Evolutionary conservation across 495 filamentous ascomycete genomes (phyloP), one percentile per base, ranked within the genome.

Genomic region (Penicillium angulare): DNA sequence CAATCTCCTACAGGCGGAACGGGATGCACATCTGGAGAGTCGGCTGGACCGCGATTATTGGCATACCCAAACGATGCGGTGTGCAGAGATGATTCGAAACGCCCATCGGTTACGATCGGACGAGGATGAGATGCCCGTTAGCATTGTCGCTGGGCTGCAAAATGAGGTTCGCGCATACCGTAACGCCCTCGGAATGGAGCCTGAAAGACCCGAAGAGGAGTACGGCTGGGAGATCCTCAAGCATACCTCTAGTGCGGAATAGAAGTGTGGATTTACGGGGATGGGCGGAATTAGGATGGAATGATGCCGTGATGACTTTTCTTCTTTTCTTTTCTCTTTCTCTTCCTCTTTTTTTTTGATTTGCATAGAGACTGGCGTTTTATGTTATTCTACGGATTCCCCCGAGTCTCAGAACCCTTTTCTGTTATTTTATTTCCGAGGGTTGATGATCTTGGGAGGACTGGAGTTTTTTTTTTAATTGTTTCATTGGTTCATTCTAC

Each of bases 1-100:
- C 51, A 71, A 68, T 29, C 73, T 84, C 2, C 63, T 87, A 0
- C 77, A 83, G 39, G 70, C 76, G 1, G 80, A 85, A 49, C 79
- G 82, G 13, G 72, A 79, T 47, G 71, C 77, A 8, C 79, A 80
- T 38, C 56, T 85, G 39, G 72, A 82, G 16, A 73, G 81, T 57
- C 75, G 83, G 7, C 55, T 86, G n/a, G 79, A 82, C 50, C 82
- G 81, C n/a, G 79, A 83, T 41, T 74, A 82, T 50, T 85, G 82
- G 83, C 82, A 86, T 56, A 73, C 76, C 6, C 75, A 78, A 53
- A 75, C 76, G 33, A 74, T 79, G 72, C 73, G 73, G 44, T 74
- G 71, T 32, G 72, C 75, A 5, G 73, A 77, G 44, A 79, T 81
- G 76, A 70, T 81, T 24, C 72, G 78, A 8, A 76, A 70, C 18